A percentile compares a stretch with the other conserved stretches of the same genome.
phyloP scores from a whole-genome alignment of 2,329 filamentous ascomycete species.

The Arthrobotrys conoides region DNA sequence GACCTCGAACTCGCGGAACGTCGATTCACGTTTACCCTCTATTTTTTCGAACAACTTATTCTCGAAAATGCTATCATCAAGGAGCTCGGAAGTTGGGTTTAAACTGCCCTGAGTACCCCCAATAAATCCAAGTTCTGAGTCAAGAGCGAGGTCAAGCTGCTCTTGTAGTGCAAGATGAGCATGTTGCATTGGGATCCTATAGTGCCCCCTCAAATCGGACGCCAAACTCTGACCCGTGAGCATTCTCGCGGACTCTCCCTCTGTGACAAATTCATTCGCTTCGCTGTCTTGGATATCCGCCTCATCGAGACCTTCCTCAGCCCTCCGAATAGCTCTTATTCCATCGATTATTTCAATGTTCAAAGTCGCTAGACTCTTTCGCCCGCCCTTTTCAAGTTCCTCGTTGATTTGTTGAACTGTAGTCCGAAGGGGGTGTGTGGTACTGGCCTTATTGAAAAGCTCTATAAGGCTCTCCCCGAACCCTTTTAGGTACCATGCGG shows the following conservation, averaged over 20 bases:
- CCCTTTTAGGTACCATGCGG: constrained; percentile 1
- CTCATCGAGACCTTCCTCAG: constrained; percentile 32
- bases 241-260: neutral
- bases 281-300: constrained; percentile 24
- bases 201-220: neutral
- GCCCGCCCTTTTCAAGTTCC: neutral
- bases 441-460: constrained; percentile 22
- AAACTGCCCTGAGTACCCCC: neutral
- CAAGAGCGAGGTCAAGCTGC: neutral
- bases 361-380: constrained; percentile 24
- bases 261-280: constrained; percentile 28
- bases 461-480: constrained; percentile 14
- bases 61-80: neutral
- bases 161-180: neutral
- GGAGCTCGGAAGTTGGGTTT: neutral
- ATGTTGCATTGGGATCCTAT: neutral
- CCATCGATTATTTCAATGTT: constrained; percentile 25
- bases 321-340: neutral
- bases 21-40: neutral
- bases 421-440: constrained; percentile 12
- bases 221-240: neutral
- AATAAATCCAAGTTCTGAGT: neutral
- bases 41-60: neutral
- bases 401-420: neutral
- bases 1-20: constrained; percentile 28